These are phyloP conservation scores for Ceratobasidium sp. DNA, from an alignment of 1,284 basidiomycete species.

Conservation along the genomic window DNA sequence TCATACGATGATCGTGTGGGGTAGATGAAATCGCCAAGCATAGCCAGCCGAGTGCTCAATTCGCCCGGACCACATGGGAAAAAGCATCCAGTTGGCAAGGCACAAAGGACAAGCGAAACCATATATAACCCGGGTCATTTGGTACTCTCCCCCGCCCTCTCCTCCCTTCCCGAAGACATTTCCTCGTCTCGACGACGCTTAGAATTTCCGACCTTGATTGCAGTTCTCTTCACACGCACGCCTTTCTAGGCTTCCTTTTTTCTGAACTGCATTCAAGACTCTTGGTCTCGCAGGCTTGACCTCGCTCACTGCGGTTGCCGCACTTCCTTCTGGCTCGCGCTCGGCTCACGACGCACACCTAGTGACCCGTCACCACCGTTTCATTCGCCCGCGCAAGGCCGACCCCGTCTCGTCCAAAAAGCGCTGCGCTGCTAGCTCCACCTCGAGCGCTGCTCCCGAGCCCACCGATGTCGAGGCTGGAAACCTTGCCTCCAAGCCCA, in stretches of 20 bases:
- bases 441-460: no score
- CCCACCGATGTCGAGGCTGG: slow-evolving; percentile 7
- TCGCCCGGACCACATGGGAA: slow-evolving; percentile 14
- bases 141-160: slow-evolving; percentile 6
- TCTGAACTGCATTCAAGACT: slow-evolving; percentile 42
- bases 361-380: slow-evolving; percentile 29
- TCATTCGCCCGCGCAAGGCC: slow-evolving; percentile 25
- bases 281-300: slow-evolving; percentile 29
- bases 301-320: slow-evolving; percentile 39
- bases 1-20: background rate
- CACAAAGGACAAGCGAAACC: background rate
- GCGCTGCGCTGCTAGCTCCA: slow-evolving; percentile 21
- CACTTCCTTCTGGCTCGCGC: slow-evolving; percentile 18
- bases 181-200: slow-evolving; percentile 35
- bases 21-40: slow-evolving; percentile 12
- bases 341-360: slow-evolving; percentile 14
- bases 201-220: slow-evolving; percentile 2
- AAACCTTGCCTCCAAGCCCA: slow-evolving; percentile 16
- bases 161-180: background rate
- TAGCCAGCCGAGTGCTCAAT: background rate
- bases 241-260: slow-evolving; percentile 6
- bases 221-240: background rate
- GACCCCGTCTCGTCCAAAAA: slow-evolving; percentile 1
- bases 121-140: slow-evolving; percentile 29
- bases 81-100: slow-evolving; percentile 38